Conservation (phyloP, 192 early-diverging fungal species). For the Backusella tuberculispora region DNA sequence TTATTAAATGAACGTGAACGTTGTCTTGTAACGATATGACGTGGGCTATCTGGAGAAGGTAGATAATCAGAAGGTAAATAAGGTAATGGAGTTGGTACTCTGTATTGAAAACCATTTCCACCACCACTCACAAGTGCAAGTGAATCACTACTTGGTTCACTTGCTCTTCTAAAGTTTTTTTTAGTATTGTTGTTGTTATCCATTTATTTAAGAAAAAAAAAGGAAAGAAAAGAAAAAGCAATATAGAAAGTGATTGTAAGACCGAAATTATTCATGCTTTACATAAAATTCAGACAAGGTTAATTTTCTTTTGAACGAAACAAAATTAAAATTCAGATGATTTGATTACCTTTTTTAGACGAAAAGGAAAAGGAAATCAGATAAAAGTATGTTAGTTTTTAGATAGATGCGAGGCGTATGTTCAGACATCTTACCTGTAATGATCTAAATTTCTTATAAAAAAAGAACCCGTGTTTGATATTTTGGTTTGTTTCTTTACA, state of each 20-base stretch:
- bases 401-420: too few species aligned
- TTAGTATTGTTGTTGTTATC: not conserved
- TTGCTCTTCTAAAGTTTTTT: conserved; percentile 5
- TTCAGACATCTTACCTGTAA: too few species aligned
- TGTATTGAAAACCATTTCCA: not conserved
- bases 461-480: too few species aligned
- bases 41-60: conserved; percentile 35
- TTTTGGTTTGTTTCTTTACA: too few species aligned
- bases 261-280: too few species aligned
- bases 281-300: too few species aligned
- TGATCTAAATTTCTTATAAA: too few species aligned
- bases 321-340: too few species aligned
- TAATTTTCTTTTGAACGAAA: too few species aligned
- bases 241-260: not conserved
- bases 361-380: too few species aligned
- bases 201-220: not conserved
- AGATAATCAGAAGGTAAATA: conserved; percentile 36
- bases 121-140: not conserved
- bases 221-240: not conserved
- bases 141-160: conserved; percentile 1
- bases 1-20: conserved; percentile 8
- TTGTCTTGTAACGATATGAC: conserved; percentile 26
- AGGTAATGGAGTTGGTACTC: conserved; percentile 36
- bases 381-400: too few species aligned
- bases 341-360: too few species aligned